phyloP scores from a whole-genome alignment of 148 eudicot genomes.

The Silene conica region DNA sequence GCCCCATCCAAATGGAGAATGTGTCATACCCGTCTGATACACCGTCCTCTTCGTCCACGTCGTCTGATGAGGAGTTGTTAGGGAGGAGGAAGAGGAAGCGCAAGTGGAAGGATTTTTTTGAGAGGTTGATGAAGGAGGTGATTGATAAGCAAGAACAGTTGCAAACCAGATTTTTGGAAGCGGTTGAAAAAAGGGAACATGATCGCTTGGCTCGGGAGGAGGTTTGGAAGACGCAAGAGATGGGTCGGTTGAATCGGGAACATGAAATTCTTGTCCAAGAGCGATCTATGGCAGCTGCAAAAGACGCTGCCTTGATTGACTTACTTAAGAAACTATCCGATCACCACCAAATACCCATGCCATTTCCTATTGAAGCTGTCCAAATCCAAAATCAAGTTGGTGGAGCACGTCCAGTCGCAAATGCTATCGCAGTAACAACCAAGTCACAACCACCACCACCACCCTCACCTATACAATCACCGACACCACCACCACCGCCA shows the following conservation, averaged over 20 bases:
- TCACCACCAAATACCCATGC: conserved; percentile 47
- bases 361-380: conserved; percentile 9
- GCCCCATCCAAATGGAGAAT: conserved; percentile 27
- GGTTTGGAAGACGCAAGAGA: conserved; percentile 75
- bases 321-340: conserved; percentile 64
- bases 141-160: conserved; percentile 66
- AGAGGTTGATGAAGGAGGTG: conserved; percentile 61
- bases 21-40: conserved; percentile 25
- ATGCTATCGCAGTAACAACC: background rate
- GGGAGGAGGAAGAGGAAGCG: conserved; percentile 58
- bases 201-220: conserved; percentile 69
- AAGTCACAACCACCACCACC: background rate
- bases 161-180: conserved; percentile 65
- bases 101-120: conserved; percentile 73
- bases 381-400: conserved; percentile 17
- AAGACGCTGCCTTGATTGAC: conserved; percentile 65
- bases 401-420: conserved; percentile 12
- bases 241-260: conserved; percentile 55
- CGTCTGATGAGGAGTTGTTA: conserved; percentile 70
- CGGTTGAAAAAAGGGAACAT: conserved; percentile 62
- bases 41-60: conserved; percentile 59
- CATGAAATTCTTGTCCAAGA: conserved; percentile 67
- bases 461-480: background rate
- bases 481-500: background rate
- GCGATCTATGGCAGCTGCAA: conserved; percentile 67